A percentile compares a stretch with the other conserved stretches of the same genome.
Conservation (phyloP, 2,329 filamentous ascomycete species). For the Coleophoma crateriformis region DNA sequence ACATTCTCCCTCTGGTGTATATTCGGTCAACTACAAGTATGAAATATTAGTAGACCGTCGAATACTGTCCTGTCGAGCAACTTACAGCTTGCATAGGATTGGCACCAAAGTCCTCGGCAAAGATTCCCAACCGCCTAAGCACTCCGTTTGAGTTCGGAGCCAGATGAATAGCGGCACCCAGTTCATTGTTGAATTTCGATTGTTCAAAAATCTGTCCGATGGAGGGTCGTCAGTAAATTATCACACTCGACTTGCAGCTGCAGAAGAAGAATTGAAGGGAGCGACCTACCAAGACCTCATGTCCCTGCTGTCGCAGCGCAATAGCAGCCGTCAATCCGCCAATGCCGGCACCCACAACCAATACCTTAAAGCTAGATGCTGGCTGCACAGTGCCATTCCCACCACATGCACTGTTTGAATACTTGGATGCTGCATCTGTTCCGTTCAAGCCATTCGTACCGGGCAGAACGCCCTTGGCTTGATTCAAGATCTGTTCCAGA, state of each 20-base stretch:
- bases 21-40: not conserved
- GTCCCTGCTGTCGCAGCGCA: conserved; percentile 21
- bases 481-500: not conserved
- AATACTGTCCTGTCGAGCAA: not conserved
- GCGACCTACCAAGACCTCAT: conserved; percentile 11
- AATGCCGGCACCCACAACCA: conserved; percentile 34
- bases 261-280: not conserved
- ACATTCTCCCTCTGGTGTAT: conserved; percentile 1
- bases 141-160: conserved; percentile 56
- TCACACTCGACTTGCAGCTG: not conserved
- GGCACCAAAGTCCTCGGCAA: conserved; percentile 33
- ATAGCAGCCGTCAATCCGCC: conserved; percentile 48
- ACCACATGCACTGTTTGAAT: not conserved
- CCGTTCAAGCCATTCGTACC: not conserved
- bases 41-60: not conserved
- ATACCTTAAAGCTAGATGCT: conserved; percentile 6
- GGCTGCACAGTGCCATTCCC: not conserved
- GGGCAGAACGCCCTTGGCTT: not conserved
- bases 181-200: conserved; percentile 48
- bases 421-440: not conserved
- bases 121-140: conserved; percentile 38
- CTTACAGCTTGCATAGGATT: conserved; percentile 8
- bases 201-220: conserved; percentile 47
- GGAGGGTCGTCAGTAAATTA: not conserved
- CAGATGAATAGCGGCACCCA: conserved; percentile 57